Conservation (phyloP, 2,329 filamentous ascomycete genomes). For the Triangularia verruculosa region DNA sequence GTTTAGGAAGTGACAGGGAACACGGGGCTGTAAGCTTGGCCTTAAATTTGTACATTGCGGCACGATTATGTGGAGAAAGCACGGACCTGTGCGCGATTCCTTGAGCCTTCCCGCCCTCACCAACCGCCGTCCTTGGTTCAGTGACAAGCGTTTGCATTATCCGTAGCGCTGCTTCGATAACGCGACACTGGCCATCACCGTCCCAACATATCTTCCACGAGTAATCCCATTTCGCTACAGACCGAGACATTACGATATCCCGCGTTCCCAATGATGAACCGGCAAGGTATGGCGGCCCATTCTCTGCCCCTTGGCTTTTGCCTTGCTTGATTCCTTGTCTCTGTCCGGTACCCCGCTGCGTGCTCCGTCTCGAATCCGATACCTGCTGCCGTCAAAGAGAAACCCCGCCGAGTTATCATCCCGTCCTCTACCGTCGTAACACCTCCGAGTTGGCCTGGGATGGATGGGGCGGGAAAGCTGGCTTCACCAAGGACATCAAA, state of each 20-base stretch:
- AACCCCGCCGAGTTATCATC: not conserved
- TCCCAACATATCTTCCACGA: not conserved
- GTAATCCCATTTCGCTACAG: not conserved
- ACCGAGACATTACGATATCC: not conserved
- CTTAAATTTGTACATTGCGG: not conserved
- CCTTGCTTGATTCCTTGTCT: not conserved
- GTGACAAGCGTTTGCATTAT: constrained; percentile 4
- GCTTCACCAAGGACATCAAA: not conserved
- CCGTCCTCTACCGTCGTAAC: not conserved
- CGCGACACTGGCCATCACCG: not conserved
- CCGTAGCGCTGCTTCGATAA: not conserved
- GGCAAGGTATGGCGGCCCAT: constrained; percentile 3
- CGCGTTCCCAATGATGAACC: constrained; percentile 7
- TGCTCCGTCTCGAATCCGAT: not conserved
- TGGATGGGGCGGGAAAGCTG: not conserved
- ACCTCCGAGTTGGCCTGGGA: not conserved
- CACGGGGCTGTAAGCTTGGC: not conserved
- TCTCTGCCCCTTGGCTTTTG: constrained; percentile 1
- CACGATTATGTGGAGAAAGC: not conserved
- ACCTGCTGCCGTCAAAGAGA: not conserved
- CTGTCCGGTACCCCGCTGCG: not conserved
- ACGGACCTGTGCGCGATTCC: constrained; percentile 3
- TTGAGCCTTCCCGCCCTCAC: not conserved
- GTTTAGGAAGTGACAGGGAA: constrained; percentile 8
- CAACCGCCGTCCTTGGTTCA: constrained; percentile 4